A percentile compares a stretch with the other conserved stretches of the same genome.
Conservation (phyloP, 148 eudicot genomes). For the Rheum nobile region DNA sequence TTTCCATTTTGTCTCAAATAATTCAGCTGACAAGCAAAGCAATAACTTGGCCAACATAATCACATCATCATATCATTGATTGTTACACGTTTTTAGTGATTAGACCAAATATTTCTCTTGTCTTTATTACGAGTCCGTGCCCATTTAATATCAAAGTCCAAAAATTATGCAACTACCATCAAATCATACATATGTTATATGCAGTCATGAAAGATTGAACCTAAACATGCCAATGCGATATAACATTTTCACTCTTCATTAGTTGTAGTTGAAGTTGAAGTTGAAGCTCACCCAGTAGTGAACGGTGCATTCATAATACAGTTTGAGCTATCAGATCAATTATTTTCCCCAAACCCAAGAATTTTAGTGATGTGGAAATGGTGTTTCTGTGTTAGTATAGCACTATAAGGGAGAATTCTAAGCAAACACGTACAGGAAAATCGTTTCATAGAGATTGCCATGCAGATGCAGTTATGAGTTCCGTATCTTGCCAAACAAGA, state of each 20-base stretch:
- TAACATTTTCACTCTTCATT: too few relatives aligned
- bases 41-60: not conserved
- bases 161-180: not conserved
- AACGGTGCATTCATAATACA: too few relatives aligned
- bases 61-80: not conserved
- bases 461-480: slow-evolving; percentile 47
- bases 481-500: slow-evolving; percentile 64
- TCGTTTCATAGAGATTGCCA: slow-evolving; percentile 22
- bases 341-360: too few relatives aligned
- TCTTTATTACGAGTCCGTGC: not conserved
- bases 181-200: not conserved
- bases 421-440: not conserved
- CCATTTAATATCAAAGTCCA: too few relatives aligned
- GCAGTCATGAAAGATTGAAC: too few relatives aligned
- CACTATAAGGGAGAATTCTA: not conserved
- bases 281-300: too few relatives aligned
- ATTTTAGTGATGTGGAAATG: too few relatives aligned
- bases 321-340: too few relatives aligned
- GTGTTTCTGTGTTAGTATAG: not conserved
- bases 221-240: too few relatives aligned
- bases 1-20: not conserved
- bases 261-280: too few relatives aligned
- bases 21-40: not conserved
- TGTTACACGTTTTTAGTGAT: not conserved
- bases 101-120: not conserved